These are phyloP conservation scores for Clavispora fructus DNA, from an alignment of 805 yeast species.

Conservation along the genomic window DNA sequence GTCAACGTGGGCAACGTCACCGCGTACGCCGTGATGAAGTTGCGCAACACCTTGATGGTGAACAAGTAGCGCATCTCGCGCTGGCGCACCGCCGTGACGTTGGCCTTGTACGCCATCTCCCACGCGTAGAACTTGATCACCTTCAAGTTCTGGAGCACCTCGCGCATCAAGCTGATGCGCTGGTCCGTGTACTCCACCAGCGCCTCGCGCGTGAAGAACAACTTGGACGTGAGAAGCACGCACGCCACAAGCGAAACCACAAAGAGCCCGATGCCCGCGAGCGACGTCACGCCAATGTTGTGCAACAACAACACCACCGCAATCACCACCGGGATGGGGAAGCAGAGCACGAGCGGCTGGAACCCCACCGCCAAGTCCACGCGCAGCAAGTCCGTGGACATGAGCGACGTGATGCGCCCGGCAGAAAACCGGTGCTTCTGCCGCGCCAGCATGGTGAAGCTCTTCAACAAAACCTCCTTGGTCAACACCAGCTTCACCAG, in stretches of 20 bases:
- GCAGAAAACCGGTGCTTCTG: slow-evolving; percentile 30
- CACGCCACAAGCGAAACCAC: slow-evolving; percentile 29
- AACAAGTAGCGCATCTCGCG: slow-evolving; percentile 37
- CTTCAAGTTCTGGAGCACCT: slow-evolving; percentile 36
- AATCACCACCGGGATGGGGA: slow-evolving; percentile 39
- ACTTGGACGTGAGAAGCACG: slow-evolving; percentile 28
- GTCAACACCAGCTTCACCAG: slow-evolving; percentile 36
- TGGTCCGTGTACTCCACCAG: slow-evolving; percentile 37
- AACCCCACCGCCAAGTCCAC: slow-evolving; percentile 41
- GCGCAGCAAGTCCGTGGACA: slow-evolving; percentile 40
- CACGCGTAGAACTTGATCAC: slow-evolving; percentile 43
- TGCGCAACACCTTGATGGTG: slow-evolving; percentile 38
- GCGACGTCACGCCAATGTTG: slow-evolving; percentile 35
- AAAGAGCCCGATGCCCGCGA: slow-evolving; percentile 39
- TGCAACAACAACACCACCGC: slow-evolving; percentile 31
- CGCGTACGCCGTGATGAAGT: slow-evolving; percentile 40
- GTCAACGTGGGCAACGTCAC: slow-evolving; percentile 39
- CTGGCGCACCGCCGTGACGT: slow-evolving; percentile 31
- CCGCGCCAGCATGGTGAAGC: slow-evolving; percentile 32
- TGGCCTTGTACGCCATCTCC: slow-evolving; percentile 39
- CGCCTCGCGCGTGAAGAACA: slow-evolving; percentile 31
- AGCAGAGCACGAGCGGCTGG: slow-evolving; percentile 38
- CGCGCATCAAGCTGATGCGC: slow-evolving; percentile 39
- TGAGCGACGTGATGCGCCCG: slow-evolving; percentile 37
- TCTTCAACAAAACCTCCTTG: slow-evolving; percentile 32